These are phyloP conservation scores for Fusarium nisikadoi DNA, from an alignment of 2,329 filamentous ascomycete genomes.

Conservation along the genomic window DNA sequence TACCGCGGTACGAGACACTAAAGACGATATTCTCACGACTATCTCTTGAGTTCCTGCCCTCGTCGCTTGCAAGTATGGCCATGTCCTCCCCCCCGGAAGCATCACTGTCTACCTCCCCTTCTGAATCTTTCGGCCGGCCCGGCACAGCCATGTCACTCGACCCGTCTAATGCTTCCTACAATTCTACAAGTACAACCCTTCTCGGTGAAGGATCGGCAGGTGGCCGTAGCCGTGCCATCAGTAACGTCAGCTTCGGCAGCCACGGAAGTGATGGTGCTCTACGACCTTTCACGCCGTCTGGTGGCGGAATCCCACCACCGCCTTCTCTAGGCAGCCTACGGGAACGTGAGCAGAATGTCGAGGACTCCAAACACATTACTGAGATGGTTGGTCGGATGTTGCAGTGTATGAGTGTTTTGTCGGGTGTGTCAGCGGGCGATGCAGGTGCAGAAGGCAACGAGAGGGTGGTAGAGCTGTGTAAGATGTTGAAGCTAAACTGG, in stretches of 20 bases:
- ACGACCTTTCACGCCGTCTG: constrained; percentile 63
- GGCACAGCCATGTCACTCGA: constrained; percentile 81
- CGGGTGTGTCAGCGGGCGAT: constrained; percentile 62
- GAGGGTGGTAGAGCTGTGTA: constrained; percentile 84
- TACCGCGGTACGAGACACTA: constrained; percentile 88
- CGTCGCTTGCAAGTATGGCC: constrained; percentile 62
- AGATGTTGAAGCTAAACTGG: constrained; percentile 96
- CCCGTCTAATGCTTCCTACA: constrained; percentile 80
- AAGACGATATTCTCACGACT: constrained; percentile 91
- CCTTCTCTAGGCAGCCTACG: constrained; percentile 55
- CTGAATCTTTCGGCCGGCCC: constrained; percentile 66
- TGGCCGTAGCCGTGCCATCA: constrained; percentile 81
- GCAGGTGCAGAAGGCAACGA: constrained; percentile 77
- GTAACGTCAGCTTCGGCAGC: constrained; percentile 78
- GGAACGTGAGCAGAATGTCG: constrained; percentile 70
- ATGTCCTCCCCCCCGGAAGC: constrained; percentile 65
- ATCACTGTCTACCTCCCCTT: constrained; percentile 62
- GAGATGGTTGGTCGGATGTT: constrained; percentile 96
- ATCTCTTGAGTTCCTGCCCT: constrained; percentile 79
- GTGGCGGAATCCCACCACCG: constrained; percentile 33
- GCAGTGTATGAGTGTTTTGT: constrained; percentile 93
- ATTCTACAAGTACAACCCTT: constrained; percentile 81
- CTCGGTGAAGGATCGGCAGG: constrained; percentile 71
- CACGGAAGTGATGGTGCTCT: constrained; percentile 59
- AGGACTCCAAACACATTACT: constrained; percentile 82